Evolutionary conservation across 2,329 filamentous ascomycete species (phyloP), one percentile per base, ranked within the genome.

Genomic region (Massarina eburnea): DNA sequence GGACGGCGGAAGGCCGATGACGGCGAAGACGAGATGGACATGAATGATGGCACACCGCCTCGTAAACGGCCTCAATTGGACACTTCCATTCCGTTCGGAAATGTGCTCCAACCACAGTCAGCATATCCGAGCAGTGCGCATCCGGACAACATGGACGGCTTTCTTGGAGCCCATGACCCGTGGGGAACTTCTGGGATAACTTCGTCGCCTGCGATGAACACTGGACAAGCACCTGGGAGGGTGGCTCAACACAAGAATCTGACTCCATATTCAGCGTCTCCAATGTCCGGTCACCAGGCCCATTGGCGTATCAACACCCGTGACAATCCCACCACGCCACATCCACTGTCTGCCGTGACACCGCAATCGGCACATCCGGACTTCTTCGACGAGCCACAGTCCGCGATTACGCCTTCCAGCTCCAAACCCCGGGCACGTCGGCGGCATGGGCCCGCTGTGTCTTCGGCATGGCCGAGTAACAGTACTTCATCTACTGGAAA

Each of bases 401-500:
- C 89, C 1, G 88, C 88, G 3, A 76, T 88, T n/a, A 88, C 85
- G 3, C 83, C 86, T 1, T 38, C 80, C 41, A 66, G 67, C 37
- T 62, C 70, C 10, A 68, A 70, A 27, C 84, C 78, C 51, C 70
- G 80, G 47, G 69, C 76, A 5, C 70, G 80, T 43, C 77, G 85
- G 44, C 81, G 89, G 3, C 88, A 95, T 65, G 91, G 91, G 0
- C 88, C 90, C 0, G 90, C 89, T 6, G 89, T 96, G 0, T 96
- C 91, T 1, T 96, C 91, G 8, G 91, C 91, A 1, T 96, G 91
- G 91, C 83, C 86, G 44, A 83, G 83, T 52, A 82, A 80, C 47
- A 81, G 81, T 14, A 76, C 78, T 30, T 76, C 83, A 10, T 73
- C 81, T 1, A 81, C 78, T 4, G 85, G 86, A 2, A 95, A 91